Conservation (phyloP, 78 protist genomes). For the Dictyostelium intermedium region DNA sequence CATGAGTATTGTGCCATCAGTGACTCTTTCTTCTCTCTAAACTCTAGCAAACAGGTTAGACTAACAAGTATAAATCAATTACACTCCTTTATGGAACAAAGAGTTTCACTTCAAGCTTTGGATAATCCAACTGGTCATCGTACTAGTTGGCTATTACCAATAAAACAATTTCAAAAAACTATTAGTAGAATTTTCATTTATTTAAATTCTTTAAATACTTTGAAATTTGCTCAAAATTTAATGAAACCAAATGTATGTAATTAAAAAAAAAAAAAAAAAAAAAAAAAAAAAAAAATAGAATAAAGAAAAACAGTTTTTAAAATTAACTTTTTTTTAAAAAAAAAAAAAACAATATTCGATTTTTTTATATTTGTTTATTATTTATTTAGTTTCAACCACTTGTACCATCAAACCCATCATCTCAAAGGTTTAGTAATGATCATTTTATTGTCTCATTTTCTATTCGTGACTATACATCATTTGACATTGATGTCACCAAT, state of each 20-base stretch:
- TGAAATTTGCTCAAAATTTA: neutral
- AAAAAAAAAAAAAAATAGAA: too few relatives aligned
- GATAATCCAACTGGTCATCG: conserved; percentile 46
- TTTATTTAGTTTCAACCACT: neutral
- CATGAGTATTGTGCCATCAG: conserved; percentile 25
- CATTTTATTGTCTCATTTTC: neutral
- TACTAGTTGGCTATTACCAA: conserved; percentile 38
- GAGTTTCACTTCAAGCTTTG: neutral
- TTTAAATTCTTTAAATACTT: neutral
- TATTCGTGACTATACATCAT: conserved; percentile 13
- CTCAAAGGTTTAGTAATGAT: neutral
- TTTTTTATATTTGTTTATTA: neutral
- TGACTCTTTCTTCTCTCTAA: conserved; percentile 1
- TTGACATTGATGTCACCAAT: conserved; percentile 16
- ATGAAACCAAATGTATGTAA: neutral
- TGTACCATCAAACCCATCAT: neutral
- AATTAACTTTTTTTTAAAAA: neutral
- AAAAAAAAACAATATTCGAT: too few relatives aligned
- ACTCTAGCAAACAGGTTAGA: neutral
- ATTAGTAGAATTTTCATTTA: conserved; percentile 10
- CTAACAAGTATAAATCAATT: neutral
- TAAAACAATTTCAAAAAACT: neutral
- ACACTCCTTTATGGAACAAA: conserved; percentile 44
- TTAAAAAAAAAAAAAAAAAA: too few relatives aligned
- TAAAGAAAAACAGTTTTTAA: too few relatives aligned